Evolutionary conservation across 306 rosid genomes (phyloP), one percentile per base, ranked within the genome.

Genomic region (Coriaria nepalensis): DNA sequence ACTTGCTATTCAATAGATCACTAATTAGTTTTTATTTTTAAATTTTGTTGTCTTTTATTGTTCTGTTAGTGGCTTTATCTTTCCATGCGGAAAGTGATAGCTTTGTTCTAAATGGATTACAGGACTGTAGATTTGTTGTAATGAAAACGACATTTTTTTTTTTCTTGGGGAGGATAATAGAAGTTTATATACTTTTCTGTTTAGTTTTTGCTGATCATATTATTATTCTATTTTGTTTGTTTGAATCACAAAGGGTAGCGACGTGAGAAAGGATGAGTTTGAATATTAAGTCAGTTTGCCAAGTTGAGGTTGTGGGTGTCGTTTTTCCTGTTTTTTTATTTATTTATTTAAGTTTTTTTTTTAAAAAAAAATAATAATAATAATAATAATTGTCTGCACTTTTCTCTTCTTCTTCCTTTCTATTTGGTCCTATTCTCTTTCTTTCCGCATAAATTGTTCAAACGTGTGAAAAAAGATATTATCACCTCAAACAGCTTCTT

Each of bases 241-340:
- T 37, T 56, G 48, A 66, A 58, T 57, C 62, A 65, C 37, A 43
- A 70, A 58, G 73, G 69, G 52, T 60, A 63, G 59, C 20, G 63
- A 63, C 73, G 60, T 57, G 73, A 47, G 58, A 62, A 52, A 76
- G 86, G 75, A 68, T 93, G 90, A 68, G 59, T 15, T 53, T 53
- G 53, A 49, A 38, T 74, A 72, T 70, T 70, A 58, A 56, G 56
- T 64, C 38, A 56, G 33, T 57, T 38, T 57, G 45, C 37, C 94
- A 84, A 90, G 79, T 84, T 90, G 95, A 52, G 69, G 57, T 68
- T 65, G 58, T 70, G 78, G 76, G 54, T 65, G 77, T 42, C 69
- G 62, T 51, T 45, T 32, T 48, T 44, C 47, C 69, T 64, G 52
- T 45, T 32, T 48, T 47, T 50, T 58, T 60, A n/a, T n/a, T n/a